A percentile compares a stretch with the other conserved stretches of the same genome.
Evolutionary conservation across 305 asterid species (phyloP).

Genomic region (Fraxinus greggii): DNA sequence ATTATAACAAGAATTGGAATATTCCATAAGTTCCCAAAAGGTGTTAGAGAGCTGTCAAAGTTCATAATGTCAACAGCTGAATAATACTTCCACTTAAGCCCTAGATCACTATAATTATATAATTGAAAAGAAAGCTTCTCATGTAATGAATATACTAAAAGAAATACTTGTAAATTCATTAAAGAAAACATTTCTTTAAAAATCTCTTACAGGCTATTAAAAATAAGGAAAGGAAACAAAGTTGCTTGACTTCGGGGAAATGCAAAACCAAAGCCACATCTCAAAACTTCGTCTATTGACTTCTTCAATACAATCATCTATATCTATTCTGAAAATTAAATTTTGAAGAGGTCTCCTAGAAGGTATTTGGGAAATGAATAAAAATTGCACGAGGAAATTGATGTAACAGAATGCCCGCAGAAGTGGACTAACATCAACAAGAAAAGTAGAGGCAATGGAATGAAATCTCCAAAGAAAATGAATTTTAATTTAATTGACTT

Average conservation of each 20-base stretch:
- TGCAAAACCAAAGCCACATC: not conserved
- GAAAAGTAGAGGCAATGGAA: conserved; percentile 30
- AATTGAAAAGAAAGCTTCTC: not conserved
- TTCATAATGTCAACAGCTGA: not conserved
- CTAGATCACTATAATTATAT: not conserved
- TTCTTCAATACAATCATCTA: not conserved
- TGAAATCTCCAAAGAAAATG: conserved; percentile 30
- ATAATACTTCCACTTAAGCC: not conserved
- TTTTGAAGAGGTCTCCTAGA: not conserved
- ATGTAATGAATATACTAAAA: not conserved
- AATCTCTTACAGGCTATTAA: not conserved
- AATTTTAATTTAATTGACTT: conserved; percentile 38
- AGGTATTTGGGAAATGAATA: not conserved
- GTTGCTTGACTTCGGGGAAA: not conserved
- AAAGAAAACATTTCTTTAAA: not conserved
- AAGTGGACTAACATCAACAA: conserved; percentile 30
- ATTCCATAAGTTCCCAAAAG: not conserved
- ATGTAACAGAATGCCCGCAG: conserved; percentile 13
- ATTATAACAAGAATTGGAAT: not conserved
- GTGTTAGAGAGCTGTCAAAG: not conserved
- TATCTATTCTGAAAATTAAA: not conserved
- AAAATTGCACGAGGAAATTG: conserved; percentile 20
- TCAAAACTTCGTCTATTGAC: not conserved
- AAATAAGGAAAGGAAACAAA: not conserved
- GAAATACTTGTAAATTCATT: not conserved